Evolutionary conservation across 2,329 filamentous ascomycete genomes (phyloP).

Genomic region (Plectosphaerella sp.): DNA sequence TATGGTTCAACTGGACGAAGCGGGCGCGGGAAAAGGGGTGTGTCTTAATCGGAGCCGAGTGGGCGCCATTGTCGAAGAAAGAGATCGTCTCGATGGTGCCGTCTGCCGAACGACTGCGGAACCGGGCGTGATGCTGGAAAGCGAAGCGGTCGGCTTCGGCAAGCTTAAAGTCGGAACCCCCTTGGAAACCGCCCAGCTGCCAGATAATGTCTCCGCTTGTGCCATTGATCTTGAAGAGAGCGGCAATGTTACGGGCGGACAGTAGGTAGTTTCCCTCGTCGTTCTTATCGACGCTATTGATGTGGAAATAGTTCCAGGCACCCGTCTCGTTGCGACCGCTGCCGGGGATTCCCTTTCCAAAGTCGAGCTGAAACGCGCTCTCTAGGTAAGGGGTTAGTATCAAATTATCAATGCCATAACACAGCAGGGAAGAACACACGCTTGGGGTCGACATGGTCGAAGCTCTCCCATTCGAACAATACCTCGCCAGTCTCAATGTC

Average conservation of each 20-base stretch:
- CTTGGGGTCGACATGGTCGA: conserved; percentile 8
- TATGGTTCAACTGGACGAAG: conserved; percentile 11
- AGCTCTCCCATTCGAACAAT: conserved; percentile 40
- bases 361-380: no score
- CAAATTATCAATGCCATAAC: no score
- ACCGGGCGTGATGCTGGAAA: conserved; percentile 49
- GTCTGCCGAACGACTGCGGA: conserved; percentile 31
- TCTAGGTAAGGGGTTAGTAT: no score
- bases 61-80: conserved; percentile 45
- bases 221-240: conserved; percentile 41
- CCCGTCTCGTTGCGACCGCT: neutral
- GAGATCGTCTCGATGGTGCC: conserved; percentile 44
- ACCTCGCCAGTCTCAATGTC: conserved; percentile 43
- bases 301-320: conserved; percentile 52
- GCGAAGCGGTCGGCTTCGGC: conserved; percentile 32
- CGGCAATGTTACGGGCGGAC: conserved; percentile 42
- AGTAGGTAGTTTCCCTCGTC: conserved; percentile 46
- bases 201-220: conserved; percentile 44
- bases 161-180: conserved; percentile 35
- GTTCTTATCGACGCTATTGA: conserved; percentile 52
- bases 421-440: conserved; percentile 1
- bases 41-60: conserved; percentile 13
- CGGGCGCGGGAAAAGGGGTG: conserved; percentile 7
- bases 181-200: conserved; percentile 45
- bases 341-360: neutral